Evolutionary conservation across 495 filamentous ascomycete genomes (phyloP), one percentile per base, ranked within the genome.

Genomic region (Annulohypoxylon bovei): DNA sequence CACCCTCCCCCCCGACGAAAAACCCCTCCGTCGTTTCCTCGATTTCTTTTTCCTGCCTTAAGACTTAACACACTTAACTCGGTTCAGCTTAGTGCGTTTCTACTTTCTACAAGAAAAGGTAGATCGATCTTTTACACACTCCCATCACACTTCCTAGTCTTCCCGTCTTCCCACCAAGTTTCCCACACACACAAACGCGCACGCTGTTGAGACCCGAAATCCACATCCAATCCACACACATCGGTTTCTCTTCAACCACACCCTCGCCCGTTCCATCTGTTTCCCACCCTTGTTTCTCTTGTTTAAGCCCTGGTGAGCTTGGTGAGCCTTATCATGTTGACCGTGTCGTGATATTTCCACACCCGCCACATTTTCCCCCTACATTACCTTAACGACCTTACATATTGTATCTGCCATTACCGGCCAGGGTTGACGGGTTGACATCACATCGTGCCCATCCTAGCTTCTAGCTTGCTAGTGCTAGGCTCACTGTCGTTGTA

Each of bases 321-420:
- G 33, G 57, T 22, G 49, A 65, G 49, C 64, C 66, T 76, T 69
- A 69, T 75, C 56, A 63, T 75, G 72, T 73, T 76, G 69, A 77
- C 71, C 70, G 70, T 65, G 63, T 75, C 72, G 63, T 77, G 75
- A 77, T 77, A 77, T 73, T 73, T 75, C 54, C 75, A 77, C 75
- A 77, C 75, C 75, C 75, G 69, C 64, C 68, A 73, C 69, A 60
- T 64, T 65, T 57, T 55, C 25, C 35, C 32, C 44, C 28, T 66
- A 55, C 54, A 35, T 57, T 33, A 50, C 37, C 62, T 68, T 68
- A 62, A 35, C 49, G 30, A 50, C 46, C 62, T 68, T 68, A 62
- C 61, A 62, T 54, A 63, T 60, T 67, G 68, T 71, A 63, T 73
- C 75, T 73, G 57, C 67, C 75, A 72, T 75, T 50, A 75, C 75